These are phyloP conservation scores for Lagerstroemia speciosa DNA, from an alignment of 345 rosid genomes.

Conservation along the genomic window DNA sequence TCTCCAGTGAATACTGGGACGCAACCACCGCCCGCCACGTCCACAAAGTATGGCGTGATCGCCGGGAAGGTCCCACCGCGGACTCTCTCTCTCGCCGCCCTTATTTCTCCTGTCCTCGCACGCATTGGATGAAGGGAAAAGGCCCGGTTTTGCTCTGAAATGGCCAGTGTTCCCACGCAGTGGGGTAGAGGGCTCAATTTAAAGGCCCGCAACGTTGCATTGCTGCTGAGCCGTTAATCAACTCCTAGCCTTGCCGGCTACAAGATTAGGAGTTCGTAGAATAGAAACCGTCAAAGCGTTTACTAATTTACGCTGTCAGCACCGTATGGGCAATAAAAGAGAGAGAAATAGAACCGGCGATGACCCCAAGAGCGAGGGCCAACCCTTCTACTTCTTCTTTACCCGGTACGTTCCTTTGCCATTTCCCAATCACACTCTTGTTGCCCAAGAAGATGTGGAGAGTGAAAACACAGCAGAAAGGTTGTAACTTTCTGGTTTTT, in stretches of 20 bases:
- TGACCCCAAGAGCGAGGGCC: slow-evolving; percentile 6
- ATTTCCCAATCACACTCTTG: neutral
- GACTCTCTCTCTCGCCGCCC: slow-evolving; percentile 2
- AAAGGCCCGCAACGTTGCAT: too few species aligned
- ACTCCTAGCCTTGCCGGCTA: neutral
- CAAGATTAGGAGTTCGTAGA: neutral
- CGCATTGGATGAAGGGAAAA: neutral
- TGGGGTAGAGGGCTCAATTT: slow-evolving; percentile 8
- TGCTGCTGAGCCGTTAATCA: neutral
- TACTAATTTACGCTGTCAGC: neutral
- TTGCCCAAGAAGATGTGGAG: slow-evolving; percentile 8
- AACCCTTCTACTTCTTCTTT: slow-evolving; percentile 22
- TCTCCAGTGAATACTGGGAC: too few species aligned
- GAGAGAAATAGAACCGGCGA: slow-evolving; percentile 26
- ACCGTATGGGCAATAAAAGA: slow-evolving; percentile 1
- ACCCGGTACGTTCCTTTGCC: slow-evolving; percentile 31
- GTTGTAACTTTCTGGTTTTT: neutral
- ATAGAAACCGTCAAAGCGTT: neutral
- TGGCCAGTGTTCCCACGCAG: neutral
- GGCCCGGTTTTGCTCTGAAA: neutral
- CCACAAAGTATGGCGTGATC: neutral
- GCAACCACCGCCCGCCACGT: slow-evolving; percentile 4
- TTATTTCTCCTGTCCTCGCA: too few species aligned
- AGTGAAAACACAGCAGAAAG: neutral
- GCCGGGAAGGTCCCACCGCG: neutral